Base-by-base conservation (phyloP, 1,284 basidiomycete genomes). In the Uromyces viciae-fabae region DNA sequence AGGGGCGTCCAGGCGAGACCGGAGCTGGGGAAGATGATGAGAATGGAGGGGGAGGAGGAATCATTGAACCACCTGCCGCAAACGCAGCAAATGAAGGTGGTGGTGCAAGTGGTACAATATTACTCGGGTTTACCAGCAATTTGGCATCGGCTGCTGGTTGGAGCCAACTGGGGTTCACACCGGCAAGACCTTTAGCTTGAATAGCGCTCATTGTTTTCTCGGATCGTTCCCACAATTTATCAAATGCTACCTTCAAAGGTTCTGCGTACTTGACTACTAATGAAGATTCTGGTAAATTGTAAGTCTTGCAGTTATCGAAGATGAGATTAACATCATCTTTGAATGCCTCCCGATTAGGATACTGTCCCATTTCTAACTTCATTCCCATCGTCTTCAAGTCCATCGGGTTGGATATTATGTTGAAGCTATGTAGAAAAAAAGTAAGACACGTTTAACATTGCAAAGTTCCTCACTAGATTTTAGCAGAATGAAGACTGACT, bases 331-430 rank as follows among this genome's bases (percentile, higher is more conserved):
- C 93, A 86, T 99, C 96, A 25, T 89, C 88, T 84, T 92, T 91
- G 85, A 98, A 96, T 28, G 89, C 92, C 84, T 92, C 91, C 31
- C 95, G 91, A 84, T 93, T 90, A 82, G 90, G 89, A 87, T 98
- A 99, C 71, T 86, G 84, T 0, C 94, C 94, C 82, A 90, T 90
- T 84, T 94, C 91, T 33, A 99, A 88, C 86, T 97, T 98, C 76
- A 92, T 92, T 28, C 89, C 88, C 88, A 97, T 93, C 0, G 94
- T 95, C 71, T 91, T 91, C 17, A 99, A 88, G 85, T 99, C 96
- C 94, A 99, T 98, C 0, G 97, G 96, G 19, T 92, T 89, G 85
- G 93, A 93, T 87, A 99, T 93, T 81, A 96, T 87, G 75, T 93
- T 91, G 84, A 94, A 94, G 86, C 98, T 98, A 83, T 94, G 43